Percentiles rank a stretch among this genome's conserved stretches.
Evolutionary conservation across 2,329 filamentous ascomycete species (phyloP).

Genomic region (Aureobasidium sp.): DNA sequence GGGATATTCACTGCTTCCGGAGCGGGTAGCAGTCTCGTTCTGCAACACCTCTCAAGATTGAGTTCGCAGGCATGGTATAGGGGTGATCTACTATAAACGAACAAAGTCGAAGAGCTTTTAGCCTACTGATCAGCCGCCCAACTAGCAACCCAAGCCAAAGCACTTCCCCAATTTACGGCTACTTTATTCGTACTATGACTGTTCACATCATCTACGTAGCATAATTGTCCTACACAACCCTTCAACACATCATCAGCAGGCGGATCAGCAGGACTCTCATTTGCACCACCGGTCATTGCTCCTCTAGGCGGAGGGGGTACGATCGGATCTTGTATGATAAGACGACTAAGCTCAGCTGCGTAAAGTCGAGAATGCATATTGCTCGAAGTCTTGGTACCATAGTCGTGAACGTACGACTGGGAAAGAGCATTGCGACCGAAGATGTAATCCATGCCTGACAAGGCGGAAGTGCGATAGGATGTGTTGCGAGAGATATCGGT

Average conservation of each 20-base stretch:
- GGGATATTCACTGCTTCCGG: neutral
- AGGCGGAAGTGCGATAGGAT: conserved; percentile 5
- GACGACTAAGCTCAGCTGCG: conserved; percentile 8
- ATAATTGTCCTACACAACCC: conserved; percentile 9
- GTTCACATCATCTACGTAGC: conserved; percentile 16
- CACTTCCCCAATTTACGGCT: conserved; percentile 13
- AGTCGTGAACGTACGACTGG: conserved; percentile 14
- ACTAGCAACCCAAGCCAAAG: conserved; percentile 12
- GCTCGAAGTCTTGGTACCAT: conserved; percentile 12
- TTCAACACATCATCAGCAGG: conserved; percentile 15
- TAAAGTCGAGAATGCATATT: conserved; percentile 14
- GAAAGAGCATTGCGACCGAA: conserved; percentile 14
- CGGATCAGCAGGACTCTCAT: conserved; percentile 9
- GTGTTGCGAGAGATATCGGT: conserved; percentile 10
- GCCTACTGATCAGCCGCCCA: conserved; percentile 13
- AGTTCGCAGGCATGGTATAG: too few relatives aligned
- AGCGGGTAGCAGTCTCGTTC: neutral
- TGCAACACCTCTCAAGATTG: neutral
- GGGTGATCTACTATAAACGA: neutral
- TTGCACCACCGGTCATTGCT: conserved; percentile 13
- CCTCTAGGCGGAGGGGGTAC: conserved; percentile 6
- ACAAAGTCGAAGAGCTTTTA: neutral
- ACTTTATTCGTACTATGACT: conserved; percentile 14
- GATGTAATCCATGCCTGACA: conserved; percentile 14
- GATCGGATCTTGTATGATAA: conserved; percentile 1